Conservation (phyloP, 176 grass and related monocot genomes). For the Pontederia crassipes region DNA sequence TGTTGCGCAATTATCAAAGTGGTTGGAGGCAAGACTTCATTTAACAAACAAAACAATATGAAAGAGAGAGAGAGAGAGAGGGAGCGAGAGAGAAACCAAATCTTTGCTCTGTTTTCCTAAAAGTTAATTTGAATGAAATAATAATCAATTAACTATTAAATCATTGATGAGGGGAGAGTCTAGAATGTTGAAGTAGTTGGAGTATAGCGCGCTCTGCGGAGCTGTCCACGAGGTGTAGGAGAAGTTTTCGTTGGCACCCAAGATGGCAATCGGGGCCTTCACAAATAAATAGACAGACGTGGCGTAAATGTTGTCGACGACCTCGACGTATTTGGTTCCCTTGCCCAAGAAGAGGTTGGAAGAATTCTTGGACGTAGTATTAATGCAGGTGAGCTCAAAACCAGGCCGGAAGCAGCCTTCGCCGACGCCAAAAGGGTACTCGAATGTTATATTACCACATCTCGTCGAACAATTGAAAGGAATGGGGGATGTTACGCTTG, state of each 20-base stretch:
- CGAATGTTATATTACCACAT: background rate
- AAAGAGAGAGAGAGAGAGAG: no score
- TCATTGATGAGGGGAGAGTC: no score
- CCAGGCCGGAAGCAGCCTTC: background rate
- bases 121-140: no score
- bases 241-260: background rate
- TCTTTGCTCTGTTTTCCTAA: no score
- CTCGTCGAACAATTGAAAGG: background rate
- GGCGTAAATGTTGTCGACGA: background rate
- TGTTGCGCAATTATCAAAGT: no score
- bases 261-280: background rate
- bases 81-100: background rate
- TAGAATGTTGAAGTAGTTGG: no score
- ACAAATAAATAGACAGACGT: background rate
- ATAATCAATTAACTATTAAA: no score
- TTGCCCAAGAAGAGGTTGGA: background rate
- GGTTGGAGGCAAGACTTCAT: no score
- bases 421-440: conserved; percentile 2
- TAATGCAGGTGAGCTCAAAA: background rate
- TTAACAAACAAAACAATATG: no score
- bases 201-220: no score
- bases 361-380: background rate
- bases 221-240: no score
- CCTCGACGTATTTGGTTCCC: background rate
- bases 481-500: background rate